Conservation (phyloP, 345 rosid species). For the Eucalyptus leucophloia region DNA sequence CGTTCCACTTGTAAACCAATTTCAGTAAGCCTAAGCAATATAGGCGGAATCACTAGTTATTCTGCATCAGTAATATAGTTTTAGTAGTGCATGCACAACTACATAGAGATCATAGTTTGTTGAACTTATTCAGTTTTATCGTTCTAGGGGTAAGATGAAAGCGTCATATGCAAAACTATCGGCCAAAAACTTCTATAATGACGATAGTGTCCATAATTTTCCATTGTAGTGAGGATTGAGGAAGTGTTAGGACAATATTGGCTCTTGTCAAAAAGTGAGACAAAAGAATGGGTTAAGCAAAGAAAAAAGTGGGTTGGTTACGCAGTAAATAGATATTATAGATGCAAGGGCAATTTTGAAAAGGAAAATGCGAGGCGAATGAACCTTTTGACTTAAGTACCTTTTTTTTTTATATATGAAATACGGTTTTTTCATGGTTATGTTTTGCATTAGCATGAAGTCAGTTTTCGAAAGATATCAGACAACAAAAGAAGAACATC, state of each 20-base stretch:
- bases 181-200: not conserved
- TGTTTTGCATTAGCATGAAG: not conserved
- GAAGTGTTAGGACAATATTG: not conserved
- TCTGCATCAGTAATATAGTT: not conserved
- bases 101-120: not conserved
- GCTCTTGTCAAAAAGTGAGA: not conserved
- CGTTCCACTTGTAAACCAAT: not conserved
- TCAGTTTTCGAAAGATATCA: not conserved
- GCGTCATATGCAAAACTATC: not conserved
- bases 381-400: not conserved
- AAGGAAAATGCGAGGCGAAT: not conserved
- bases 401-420: not conserved
- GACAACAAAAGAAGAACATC: not conserved
- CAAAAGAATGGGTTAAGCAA: not conserved
- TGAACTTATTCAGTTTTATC: not conserved
- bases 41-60: not conserved
- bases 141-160: not conserved
- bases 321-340: not conserved
- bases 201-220: not conserved
- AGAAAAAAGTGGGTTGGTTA: not conserved
- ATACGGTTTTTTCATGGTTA: not conserved
- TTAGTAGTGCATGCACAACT: not conserved
- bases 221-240: not conserved
- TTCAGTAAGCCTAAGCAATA: not conserved
- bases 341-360: not conserved